A percentile compares a stretch with the other conserved stretches of the same genome.
Conservation (phyloP, 1,284 basidiomycete species). For the Ustilago curta region DNA sequence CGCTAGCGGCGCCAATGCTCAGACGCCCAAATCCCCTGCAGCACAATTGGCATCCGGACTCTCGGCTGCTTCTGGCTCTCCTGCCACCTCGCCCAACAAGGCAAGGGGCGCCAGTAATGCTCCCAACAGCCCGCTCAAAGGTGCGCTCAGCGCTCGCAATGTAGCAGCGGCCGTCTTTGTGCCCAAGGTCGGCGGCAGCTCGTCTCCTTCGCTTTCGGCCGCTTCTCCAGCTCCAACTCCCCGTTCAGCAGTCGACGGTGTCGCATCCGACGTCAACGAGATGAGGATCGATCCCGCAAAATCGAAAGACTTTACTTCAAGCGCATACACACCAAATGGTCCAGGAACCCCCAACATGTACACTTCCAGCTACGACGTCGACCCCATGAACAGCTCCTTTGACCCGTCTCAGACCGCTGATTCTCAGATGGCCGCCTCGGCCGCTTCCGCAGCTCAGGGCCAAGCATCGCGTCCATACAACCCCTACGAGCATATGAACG, state of each 20-base stretch:
- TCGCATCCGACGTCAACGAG: slow-evolving; percentile 27
- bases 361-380: slow-evolving; percentile 25
- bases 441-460: slow-evolving; percentile 12
- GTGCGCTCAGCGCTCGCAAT: slow-evolving; percentile 54
- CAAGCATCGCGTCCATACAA: slow-evolving; percentile 46
- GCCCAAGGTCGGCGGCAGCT: slow-evolving; percentile 51
- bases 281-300: slow-evolving; percentile 28
- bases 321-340: slow-evolving; percentile 20
- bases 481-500: slow-evolving; percentile 61
- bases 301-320: slow-evolving; percentile 25
- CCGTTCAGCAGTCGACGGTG: slow-evolving; percentile 20
- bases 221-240: slow-evolving; percentile 18
- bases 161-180: slow-evolving; percentile 63
- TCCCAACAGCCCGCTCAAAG: slow-evolving; percentile 48
- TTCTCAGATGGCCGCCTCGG: slow-evolving; percentile 23
- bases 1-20: background rate
- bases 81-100: slow-evolving; percentile 32
- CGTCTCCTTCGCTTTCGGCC: slow-evolving; percentile 33
- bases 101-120: slow-evolving; percentile 12
- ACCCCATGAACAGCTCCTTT: slow-evolving; percentile 32
- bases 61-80: slow-evolving; percentile 24
- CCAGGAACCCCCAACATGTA: slow-evolving; percentile 36
- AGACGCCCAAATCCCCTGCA: slow-evolving; percentile 26
- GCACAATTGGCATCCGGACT: slow-evolving; percentile 24
- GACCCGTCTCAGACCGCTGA: slow-evolving; percentile 30